Evolutionary conservation across 352 stramenopile species (phyloP).

Genomic region (Pythium oligandrum): DNA sequence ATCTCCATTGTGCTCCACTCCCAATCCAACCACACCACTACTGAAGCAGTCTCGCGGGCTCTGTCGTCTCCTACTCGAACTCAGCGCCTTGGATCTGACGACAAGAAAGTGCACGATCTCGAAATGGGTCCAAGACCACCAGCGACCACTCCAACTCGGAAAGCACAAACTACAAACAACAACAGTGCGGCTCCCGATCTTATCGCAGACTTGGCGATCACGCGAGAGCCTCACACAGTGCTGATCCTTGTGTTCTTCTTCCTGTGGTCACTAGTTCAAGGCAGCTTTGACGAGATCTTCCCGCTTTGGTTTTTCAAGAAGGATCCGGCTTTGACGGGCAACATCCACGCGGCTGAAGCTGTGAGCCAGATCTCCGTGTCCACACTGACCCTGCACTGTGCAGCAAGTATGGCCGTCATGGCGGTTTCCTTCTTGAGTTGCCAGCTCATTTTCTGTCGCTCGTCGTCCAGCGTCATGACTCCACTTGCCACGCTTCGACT

Average conservation of each 20-base stretch:
- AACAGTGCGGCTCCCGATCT: slow-evolving; percentile 5
- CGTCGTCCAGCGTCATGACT: slow-evolving; percentile 71
- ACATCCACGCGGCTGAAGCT: slow-evolving; percentile 23
- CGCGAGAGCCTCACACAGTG: slow-evolving; percentile 55
- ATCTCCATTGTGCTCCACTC: slow-evolving; percentile 77
- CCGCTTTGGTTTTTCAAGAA: slow-evolving; percentile 80
- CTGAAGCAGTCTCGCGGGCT: slow-evolving; percentile 27
- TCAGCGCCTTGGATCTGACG: not conserved
- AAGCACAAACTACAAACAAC: not conserved
- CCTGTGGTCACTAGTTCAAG: slow-evolving; percentile 64
- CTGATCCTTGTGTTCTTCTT: slow-evolving; percentile 67
- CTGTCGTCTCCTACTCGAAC: slow-evolving; percentile 8
- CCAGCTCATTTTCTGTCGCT: slow-evolving; percentile 42
- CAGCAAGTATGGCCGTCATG: slow-evolving; percentile 46
- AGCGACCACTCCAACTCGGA: not conserved
- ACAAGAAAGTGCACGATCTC: slow-evolving; percentile 24
- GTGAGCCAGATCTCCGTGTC: slow-evolving; percentile 27
- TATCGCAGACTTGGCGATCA: slow-evolving; percentile 54
- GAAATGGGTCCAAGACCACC: slow-evolving; percentile 9
- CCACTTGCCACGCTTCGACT: slow-evolving; percentile 71
- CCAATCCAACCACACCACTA: slow-evolving; percentile 28
- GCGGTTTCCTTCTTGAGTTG: slow-evolving; percentile 43
- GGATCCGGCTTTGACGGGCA: slow-evolving; percentile 36
- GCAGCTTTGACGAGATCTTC: slow-evolving; percentile 77
- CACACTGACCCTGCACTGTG: slow-evolving; percentile 53